These are phyloP conservation scores for Hericium rajendrae DNA, from an alignment of 768 basidiomycete species.

Conservation along the genomic window DNA sequence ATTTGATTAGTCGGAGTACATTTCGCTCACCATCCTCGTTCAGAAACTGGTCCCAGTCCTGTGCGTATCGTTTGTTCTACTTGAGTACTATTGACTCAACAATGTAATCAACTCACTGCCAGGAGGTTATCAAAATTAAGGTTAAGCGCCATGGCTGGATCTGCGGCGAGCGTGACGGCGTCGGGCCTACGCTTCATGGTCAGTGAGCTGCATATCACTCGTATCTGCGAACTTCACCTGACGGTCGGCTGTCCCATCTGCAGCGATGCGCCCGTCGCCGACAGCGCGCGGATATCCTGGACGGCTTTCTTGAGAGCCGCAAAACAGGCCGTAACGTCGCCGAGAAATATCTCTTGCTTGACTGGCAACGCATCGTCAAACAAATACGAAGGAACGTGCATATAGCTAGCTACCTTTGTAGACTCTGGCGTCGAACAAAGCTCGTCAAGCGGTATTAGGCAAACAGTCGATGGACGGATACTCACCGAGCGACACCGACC, in stretches of 20 bases:
- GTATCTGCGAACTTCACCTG: slow-evolving; percentile 32
- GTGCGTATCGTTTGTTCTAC: not conserved
- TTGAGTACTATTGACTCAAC: too few relatives aligned
- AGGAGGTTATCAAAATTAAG: slow-evolving; percentile 18
- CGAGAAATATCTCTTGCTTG: slow-evolving; percentile 75
- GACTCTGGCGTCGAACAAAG: slow-evolving; percentile 22
- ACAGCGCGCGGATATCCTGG: slow-evolving; percentile 45
- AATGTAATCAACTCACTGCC: slow-evolving; percentile 5
- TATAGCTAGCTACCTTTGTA: slow-evolving; percentile 33
- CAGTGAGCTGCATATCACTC: not conserved
- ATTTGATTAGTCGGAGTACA: not conserved
- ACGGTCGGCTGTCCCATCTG: slow-evolving; percentile 64
- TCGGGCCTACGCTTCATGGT: slow-evolving; percentile 18
- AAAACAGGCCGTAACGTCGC: slow-evolving; percentile 74
- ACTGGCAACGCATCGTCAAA: slow-evolving; percentile 31
- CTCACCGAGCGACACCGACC: slow-evolving; percentile 82
- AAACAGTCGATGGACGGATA: not conserved
- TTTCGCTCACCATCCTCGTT: slow-evolving; percentile 6
- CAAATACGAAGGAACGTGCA: not conserved
- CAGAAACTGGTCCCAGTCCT: slow-evolving; percentile 11
- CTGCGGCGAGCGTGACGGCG: slow-evolving; percentile 21
- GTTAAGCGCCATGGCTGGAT: slow-evolving; percentile 16
- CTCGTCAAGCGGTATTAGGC: not conserved
- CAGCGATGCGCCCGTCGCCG: slow-evolving; percentile 40
- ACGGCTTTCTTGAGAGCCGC: slow-evolving; percentile 71